These are phyloP conservation scores for Aspergillus sclerotiicarbonarius DNA, from an alignment of 495 filamentous ascomycete genomes.

Conservation along the genomic window DNA sequence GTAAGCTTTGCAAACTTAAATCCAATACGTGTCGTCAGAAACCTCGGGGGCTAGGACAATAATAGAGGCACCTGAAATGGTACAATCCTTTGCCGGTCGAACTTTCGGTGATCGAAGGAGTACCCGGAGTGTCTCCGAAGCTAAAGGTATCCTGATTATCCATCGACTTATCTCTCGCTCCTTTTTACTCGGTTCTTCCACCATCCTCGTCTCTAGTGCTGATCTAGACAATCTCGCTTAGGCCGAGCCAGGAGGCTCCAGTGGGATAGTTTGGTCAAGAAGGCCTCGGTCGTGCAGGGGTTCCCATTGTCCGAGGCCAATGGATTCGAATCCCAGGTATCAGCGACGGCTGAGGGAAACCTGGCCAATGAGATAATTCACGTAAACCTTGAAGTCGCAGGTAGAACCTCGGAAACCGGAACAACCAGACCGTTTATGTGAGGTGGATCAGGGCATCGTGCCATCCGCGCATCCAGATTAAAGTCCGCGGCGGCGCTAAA, in stretches of 20 bases:
- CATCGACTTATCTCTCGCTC: no score
- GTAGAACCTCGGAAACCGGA: not conserved
- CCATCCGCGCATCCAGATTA: not conserved
- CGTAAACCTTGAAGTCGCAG: not conserved
- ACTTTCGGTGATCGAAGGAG: no score
- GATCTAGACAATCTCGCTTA: not conserved
- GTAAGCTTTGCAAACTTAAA: no score
- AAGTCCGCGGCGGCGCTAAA: not conserved
- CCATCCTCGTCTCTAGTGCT: no score
- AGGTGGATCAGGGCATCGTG: not conserved
- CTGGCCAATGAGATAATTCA: not conserved
- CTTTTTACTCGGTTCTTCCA: no score
- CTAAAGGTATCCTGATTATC: no score
- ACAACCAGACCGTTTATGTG: not conserved
- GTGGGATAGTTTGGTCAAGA: not conserved
- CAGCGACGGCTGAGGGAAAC: not conserved
- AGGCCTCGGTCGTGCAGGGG: not conserved
- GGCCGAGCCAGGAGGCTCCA: not conserved
- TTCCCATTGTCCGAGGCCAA: not conserved
- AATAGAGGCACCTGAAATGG: no score
- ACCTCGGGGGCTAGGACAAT: no score
- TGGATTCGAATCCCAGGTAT: not conserved
- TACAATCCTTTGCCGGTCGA: no score
- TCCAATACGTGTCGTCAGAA: no score
- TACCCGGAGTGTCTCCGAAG: no score